Evolutionary conservation across 768 basidiomycete genomes (phyloP).

Genomic region (Termitomyces heimii): DNA sequence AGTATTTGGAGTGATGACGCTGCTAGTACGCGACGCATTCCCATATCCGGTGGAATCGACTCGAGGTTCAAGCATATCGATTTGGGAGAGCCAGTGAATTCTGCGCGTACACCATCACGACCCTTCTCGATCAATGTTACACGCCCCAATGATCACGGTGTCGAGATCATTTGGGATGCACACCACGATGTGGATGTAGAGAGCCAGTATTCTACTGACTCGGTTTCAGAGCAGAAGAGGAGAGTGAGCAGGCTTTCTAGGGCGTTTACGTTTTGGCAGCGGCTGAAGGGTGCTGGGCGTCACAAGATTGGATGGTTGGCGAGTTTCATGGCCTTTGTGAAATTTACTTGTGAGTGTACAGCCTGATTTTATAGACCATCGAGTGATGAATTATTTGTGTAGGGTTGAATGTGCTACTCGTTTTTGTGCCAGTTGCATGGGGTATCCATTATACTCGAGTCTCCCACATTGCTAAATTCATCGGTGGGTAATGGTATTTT

Average conservation of each 20-base stretch:
- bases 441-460: conserved; percentile 24
- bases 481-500: not conserved
- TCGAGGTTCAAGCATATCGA: conserved; percentile 11
- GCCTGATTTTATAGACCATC: not conserved
- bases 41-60: conserved; percentile 10
- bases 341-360: conserved; percentile 27
- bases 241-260: conserved; percentile 5
- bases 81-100: conserved; percentile 2
- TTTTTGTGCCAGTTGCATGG: conserved; percentile 39
- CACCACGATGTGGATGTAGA: conserved; percentile 10
- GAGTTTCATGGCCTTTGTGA: conserved; percentile 27
- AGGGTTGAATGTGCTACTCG: conserved; percentile 37
- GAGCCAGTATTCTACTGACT: conserved; percentile 13
- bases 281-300: conserved; percentile 17
- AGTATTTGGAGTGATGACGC: conserved; percentile 15
- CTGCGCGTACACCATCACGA: conserved; percentile 2
- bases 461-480: conserved; percentile 20
- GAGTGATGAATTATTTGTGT: not conserved
- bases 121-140: conserved; percentile 7
- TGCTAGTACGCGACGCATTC: conserved; percentile 10
- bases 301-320: conserved; percentile 20
- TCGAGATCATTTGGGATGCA: conserved; percentile 10
- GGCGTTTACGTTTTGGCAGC: conserved; percentile 18
- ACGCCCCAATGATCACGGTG: conserved; percentile 2
- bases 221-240: not conserved